phyloP scores from a whole-genome alignment of 2,329 filamentous ascomycete species.

The Talaromyces sp. region DNA sequence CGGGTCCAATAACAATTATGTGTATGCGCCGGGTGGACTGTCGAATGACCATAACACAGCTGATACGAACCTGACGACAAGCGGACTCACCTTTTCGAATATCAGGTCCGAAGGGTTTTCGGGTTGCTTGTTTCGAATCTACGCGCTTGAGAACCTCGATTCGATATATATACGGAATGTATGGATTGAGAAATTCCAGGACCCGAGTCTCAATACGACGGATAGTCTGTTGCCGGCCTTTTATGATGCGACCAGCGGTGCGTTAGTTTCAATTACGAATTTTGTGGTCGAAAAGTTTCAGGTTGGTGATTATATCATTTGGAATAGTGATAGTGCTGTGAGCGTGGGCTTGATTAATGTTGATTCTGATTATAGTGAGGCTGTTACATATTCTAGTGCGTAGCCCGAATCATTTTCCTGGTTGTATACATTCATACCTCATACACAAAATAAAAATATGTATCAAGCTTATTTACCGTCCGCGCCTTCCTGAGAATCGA shows the following conservation, averaged over 20 bases:
- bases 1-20: background rate
- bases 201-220: background rate
- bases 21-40: background rate
- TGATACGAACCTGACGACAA: background rate
- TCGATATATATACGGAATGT: too few relatives aligned
- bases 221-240: background rate
- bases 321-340: background rate
- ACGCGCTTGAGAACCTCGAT: too few relatives aligned
- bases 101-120: background rate
- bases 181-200: background rate
- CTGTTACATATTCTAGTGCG: background rate
- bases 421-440: background rate
- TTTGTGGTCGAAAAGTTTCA: background rate
- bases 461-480: background rate
- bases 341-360: background rate
- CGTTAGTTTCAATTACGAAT: background rate
- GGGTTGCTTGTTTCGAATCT: background rate
- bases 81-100: background rate
- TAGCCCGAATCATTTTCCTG: background rate
- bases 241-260: background rate
- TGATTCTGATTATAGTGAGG: background rate
- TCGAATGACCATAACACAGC: background rate
- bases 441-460: background rate
- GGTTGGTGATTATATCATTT: background rate
- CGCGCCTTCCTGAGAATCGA: conserved; percentile 4